phyloP scores from a whole-genome alignment of 2,329 filamentous ascomycete species.

The Nigrospora sphaerica region DNA sequence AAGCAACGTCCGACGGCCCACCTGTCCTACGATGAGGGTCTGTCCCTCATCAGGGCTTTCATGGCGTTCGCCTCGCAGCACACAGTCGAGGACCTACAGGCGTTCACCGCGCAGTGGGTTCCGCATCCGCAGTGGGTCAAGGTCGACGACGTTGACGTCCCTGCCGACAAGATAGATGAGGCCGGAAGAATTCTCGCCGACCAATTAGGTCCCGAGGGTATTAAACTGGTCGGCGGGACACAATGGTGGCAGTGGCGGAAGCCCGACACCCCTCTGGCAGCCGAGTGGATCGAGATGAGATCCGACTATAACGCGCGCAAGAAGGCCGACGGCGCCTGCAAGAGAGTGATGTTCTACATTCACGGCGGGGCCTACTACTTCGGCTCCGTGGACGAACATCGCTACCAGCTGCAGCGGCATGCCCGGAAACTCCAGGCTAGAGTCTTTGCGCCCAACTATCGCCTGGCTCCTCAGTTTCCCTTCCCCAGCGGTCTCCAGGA shows the following conservation, averaged over 20 bases:
- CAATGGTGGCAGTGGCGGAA: slow-evolving; percentile 88
- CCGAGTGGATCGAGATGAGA: slow-evolving; percentile 96
- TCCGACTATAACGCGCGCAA: slow-evolving; percentile 69
- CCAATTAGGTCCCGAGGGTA: slow-evolving; percentile 72
- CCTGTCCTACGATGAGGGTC: slow-evolving; percentile 88
- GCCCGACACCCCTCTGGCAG: slow-evolving; percentile 58
- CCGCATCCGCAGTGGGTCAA: slow-evolving; percentile 85
- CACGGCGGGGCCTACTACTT: slow-evolving; percentile 96
- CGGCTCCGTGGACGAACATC: slow-evolving; percentile 89
- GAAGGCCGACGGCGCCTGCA: slow-evolving; percentile 49
- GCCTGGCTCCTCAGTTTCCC: slow-evolving; percentile 86
- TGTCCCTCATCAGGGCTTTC: slow-evolving; percentile 82
- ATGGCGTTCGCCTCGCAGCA: slow-evolving; percentile 79
- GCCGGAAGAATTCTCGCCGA: slow-evolving; percentile 61
- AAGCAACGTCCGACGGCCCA: slow-evolving; percentile 79
- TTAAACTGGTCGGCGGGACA: slow-evolving; percentile 69
- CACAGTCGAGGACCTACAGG: slow-evolving; percentile 87
- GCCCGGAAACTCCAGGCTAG: slow-evolving; percentile 88
- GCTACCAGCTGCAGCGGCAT: slow-evolving; percentile 97
- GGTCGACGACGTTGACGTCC: slow-evolving; percentile 61
- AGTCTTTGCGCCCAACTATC: slow-evolving; percentile 80
- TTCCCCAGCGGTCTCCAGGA: slow-evolving; percentile 92
- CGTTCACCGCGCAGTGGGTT: slow-evolving; percentile 87
- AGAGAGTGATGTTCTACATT: slow-evolving; percentile 84
- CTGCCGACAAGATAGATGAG: slow-evolving; percentile 53